Conservation (phyloP, 2,329 filamentous ascomycete species). For the Ceratocystis variospora region DNA sequence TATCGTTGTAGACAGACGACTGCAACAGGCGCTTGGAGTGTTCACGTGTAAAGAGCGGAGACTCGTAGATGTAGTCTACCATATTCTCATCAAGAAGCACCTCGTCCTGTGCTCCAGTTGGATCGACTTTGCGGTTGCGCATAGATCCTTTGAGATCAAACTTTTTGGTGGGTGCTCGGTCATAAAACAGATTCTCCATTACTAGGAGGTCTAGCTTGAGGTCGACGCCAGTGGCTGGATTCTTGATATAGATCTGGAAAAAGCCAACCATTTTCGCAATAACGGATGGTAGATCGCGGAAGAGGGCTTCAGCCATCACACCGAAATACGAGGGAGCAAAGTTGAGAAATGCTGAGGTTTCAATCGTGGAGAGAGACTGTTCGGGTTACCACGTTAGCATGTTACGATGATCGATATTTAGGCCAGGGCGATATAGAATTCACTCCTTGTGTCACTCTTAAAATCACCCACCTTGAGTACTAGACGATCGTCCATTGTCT, state of each 20-base stretch:
- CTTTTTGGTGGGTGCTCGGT: slow-evolving; percentile 73
- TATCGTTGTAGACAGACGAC: slow-evolving; percentile 93
- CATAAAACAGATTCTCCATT: slow-evolving; percentile 98
- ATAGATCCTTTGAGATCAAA: slow-evolving; percentile 97
- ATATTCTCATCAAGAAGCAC: slow-evolving; percentile 96
- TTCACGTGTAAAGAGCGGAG: slow-evolving; percentile 84
- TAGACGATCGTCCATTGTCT: slow-evolving; percentile 87
- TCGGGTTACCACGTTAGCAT: not conserved
- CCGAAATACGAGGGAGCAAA: slow-evolving; percentile 96
- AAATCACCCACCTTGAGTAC: slow-evolving; percentile 53
- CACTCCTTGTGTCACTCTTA: no score
- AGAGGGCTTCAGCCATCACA: slow-evolving; percentile 92
- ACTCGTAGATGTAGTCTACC: slow-evolving; percentile 98
- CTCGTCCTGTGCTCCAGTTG: slow-evolving; percentile 89
- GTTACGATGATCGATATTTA: not conserved
- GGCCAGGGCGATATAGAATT: no score
- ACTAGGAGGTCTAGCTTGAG: slow-evolving; percentile 88
- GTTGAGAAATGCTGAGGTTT: slow-evolving; percentile 84
- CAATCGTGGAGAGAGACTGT: slow-evolving; percentile 73
- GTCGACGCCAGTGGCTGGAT: slow-evolving; percentile 77
- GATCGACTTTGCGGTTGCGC: slow-evolving; percentile 94
- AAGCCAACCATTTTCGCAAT: slow-evolving; percentile 99
- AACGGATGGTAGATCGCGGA: slow-evolving; percentile 86
- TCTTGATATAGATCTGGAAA: slow-evolving; percentile 95
- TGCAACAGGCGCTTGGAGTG: slow-evolving; percentile 89